Base-by-base conservation (phyloP, 108 stramenopile genomes). In the Aurantiochytrium sp. region DNA sequence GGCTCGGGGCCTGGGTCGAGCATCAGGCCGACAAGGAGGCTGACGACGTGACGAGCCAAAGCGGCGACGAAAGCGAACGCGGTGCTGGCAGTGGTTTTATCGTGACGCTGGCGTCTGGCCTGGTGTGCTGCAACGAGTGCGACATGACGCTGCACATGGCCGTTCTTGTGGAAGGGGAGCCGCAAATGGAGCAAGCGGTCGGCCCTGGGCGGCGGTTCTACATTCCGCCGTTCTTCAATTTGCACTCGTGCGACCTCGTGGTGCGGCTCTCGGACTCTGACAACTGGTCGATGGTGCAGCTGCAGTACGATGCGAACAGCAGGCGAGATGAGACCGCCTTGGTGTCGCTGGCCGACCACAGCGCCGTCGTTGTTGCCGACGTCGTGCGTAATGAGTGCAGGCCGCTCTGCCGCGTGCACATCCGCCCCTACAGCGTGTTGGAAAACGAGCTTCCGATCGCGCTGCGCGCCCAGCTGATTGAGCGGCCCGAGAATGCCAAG, bases 91-190 rank as follows among this genome's bases (percentile, higher is more conserved):
- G 34, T 27, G 59, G 59, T 19, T 65, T 65, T 65, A 19, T 65
- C 34, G 59, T 65, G 32, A 65, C 59, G 1, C 10, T 65, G 27
- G 59, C 59, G 8, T 65, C 59, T 17, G 59, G 59, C 59, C 6
- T 65, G 59, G 59, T 65, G 32, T 24, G 59, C 59, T 65, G 73
- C 73, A 81, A 81, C 45, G 39, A 41, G 10, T 81, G 73, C 45
- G 73, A 81, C 24, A 48, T 81, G 39, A 5, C 39, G 0, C 2
- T 81, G 6, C 42, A 42, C 39, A 48, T 81, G 39, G 42, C 42
- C 36, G 45, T 81, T 12, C 30, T 48, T 48, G 27, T 48, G 21
- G 42, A 22, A 12, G 73, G 45, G 10, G 73, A 81, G 73, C 15
- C 73, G 2, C 32, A 65, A 65, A 27, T 65, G 15, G 32, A 34